Evolutionary conservation across 768 basidiomycete genomes (phyloP).

Genomic region (Xerocomellus amylosporus): DNA sequence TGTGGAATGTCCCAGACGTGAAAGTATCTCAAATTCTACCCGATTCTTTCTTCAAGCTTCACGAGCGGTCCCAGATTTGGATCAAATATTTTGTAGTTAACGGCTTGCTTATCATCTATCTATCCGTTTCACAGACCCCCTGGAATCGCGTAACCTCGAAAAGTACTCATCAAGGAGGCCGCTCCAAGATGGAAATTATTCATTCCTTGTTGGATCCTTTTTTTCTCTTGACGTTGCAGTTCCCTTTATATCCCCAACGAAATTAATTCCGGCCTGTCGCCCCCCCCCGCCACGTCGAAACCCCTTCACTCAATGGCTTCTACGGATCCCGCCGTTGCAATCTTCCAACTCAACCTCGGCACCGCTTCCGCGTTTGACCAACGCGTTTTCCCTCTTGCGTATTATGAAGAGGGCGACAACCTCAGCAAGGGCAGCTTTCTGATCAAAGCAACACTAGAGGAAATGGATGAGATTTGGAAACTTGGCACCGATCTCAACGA

Average conservation of each 20-base stretch:
- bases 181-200: neutral
- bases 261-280: neutral
- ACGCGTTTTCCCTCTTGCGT: conserved; percentile 2
- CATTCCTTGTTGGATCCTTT: neutral
- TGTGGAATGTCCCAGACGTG: neutral
- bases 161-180: neutral
- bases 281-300: neutral
- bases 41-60: neutral
- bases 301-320: neutral
- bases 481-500: conserved; percentile 1
- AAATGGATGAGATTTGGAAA: neutral
- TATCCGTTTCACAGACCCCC: neutral
- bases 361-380: neutral
- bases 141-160: neutral
- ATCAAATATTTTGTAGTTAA: neutral
- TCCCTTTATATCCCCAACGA: neutral
- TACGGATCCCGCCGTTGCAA: neutral
- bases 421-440: neutral
- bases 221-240: neutral
- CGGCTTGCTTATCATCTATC: neutral
- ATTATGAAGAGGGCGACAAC: neutral
- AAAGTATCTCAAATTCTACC: neutral
- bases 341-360: conserved; percentile 3
- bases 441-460: conserved; percentile 3
- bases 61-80: no score